Conservation (phyloP, 352 stramenopile genomes). For the Pythium pyrilobum region DNA sequence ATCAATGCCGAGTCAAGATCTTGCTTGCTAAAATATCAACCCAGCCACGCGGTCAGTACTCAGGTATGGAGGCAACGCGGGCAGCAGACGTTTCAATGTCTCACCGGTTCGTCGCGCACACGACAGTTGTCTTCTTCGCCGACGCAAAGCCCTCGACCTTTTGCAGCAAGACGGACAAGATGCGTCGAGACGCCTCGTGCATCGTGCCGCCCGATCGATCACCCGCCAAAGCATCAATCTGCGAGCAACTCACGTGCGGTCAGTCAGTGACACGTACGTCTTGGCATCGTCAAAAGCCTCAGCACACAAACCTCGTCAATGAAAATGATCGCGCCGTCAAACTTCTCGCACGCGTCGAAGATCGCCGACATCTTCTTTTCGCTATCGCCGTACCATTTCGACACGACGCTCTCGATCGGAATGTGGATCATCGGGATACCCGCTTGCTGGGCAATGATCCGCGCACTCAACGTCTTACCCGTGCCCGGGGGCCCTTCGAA, state of each 20-base stretch:
- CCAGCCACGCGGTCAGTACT: too few relatives aligned
- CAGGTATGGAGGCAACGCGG: too few relatives aligned
- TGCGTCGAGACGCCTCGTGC: conserved; percentile 90
- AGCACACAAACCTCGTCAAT: conserved; percentile 82
- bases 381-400: conserved; percentile 94
- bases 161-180: conserved; percentile 90
- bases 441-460: conserved; percentile 92
- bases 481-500: conserved; percentile 94
- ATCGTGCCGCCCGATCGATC: conserved; percentile 85
- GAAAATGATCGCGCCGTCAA: conserved; percentile 92
- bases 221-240: conserved; percentile 89
- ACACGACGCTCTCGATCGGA: conserved; percentile 91
- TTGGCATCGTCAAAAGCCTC: neutral
- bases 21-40: conserved; percentile 64
- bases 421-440: conserved; percentile 93
- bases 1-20: conserved; percentile 91
- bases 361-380: conserved; percentile 94
- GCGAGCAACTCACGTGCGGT: too few relatives aligned
- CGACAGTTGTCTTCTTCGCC: conserved; percentile 88
- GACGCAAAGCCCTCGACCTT: conserved; percentile 93
- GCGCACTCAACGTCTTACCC: conserved; percentile 91
- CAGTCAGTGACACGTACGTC: neutral
- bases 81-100: neutral
- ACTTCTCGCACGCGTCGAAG: conserved; percentile 91
- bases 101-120: conserved; percentile 89